A percentile compares a stretch with the other conserved stretches of the same genome.
These are phyloP conservation scores for Torulaspora maleeae DNA, from an alignment of 805 yeast species.

Conservation along the genomic window DNA sequence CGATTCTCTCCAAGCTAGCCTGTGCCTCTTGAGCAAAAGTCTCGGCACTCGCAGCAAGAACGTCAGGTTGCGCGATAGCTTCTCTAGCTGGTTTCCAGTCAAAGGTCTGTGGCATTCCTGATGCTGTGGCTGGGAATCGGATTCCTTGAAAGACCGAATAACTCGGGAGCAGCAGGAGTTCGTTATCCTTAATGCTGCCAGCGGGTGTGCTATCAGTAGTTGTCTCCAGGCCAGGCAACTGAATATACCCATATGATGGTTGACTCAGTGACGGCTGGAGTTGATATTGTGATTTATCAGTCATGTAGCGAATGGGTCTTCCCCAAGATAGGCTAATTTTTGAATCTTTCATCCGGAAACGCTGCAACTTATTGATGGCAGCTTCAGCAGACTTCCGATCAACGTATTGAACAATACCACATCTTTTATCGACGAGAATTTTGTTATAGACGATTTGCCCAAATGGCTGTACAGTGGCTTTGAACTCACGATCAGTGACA, in stretches of 20 bases:
- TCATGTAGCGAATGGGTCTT: conserved; percentile 40
- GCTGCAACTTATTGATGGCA: conserved; percentile 85
- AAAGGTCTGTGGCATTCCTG: conserved; percentile 9
- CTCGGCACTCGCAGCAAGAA: conserved; percentile 9
- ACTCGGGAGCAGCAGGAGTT: conserved; percentile 13
- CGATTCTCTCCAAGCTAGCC: conserved; percentile 22
- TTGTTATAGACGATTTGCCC: conserved; percentile 75
- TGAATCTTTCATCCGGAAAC: conserved; percentile 79
- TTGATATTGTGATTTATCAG: conserved; percentile 28
- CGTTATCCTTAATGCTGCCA: background rate
- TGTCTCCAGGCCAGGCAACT: conserved; percentile 2
- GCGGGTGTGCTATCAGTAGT: too few relatives aligned
- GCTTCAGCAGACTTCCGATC: conserved; percentile 77
- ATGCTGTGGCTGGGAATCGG: conserved; percentile 9
- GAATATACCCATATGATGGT: conserved; percentile 17
- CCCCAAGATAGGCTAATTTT: conserved; percentile 89
- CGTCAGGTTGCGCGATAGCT: conserved; percentile 2
- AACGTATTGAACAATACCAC: conserved; percentile 83
- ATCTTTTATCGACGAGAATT: conserved; percentile 67
- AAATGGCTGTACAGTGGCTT: conserved; percentile 56
- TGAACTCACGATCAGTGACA: conserved; percentile 59
- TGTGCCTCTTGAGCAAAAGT: conserved; percentile 9
- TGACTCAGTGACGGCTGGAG: conserved; percentile 16
- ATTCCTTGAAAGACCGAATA: background rate
- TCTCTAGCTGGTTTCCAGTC: background rate